Percentiles rank a stretch among this genome's conserved stretches.
Evolutionary conservation across 192 early-diverging fungal genomes (phyloP).

Genomic region (Linnemannia hyalina): DNA sequence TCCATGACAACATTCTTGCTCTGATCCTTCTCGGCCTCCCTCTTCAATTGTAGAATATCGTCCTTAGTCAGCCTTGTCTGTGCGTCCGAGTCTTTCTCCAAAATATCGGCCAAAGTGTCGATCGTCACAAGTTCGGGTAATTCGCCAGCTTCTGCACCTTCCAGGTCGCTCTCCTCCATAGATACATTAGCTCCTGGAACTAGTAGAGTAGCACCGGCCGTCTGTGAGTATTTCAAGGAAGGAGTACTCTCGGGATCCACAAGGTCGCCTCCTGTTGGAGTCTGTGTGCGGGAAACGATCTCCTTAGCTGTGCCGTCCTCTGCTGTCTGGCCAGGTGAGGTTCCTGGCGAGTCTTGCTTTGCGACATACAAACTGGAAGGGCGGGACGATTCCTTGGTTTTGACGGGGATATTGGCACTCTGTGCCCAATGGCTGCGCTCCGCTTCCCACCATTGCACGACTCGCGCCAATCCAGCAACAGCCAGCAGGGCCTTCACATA

Average conservation of each 20-base stretch:
- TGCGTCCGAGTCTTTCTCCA: slow-evolving; percentile 30
- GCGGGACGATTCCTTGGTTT: slow-evolving; percentile 39
- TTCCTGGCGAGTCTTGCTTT: not conserved
- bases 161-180: not conserved
- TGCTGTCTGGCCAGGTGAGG: not conserved
- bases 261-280: not conserved
- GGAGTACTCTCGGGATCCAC: not conserved
- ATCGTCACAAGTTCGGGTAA: slow-evolving; percentile 26
- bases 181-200: not conserved
- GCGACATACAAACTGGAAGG: slow-evolving; percentile 33
- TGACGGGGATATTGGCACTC: slow-evolving; percentile 36
- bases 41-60: slow-evolving; percentile 63
- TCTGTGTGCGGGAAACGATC: too few relatives aligned
- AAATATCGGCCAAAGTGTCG: slow-evolving; percentile 26
- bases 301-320: not conserved
- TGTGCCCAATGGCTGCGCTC: slow-evolving; percentile 77
- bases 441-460: slow-evolving; percentile 85
- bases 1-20: slow-evolving; percentile 85
- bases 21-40: slow-evolving; percentile 75
- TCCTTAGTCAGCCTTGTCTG: slow-evolving; percentile 45
- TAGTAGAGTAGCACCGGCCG: not conserved
- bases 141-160: slow-evolving; percentile 6
- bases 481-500: slow-evolving; percentile 77
- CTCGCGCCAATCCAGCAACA: slow-evolving; percentile 80
- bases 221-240: not conserved